Conservation (phyloP, 768 basidiomycete species). For the Leccinum uliginosum region DNA sequence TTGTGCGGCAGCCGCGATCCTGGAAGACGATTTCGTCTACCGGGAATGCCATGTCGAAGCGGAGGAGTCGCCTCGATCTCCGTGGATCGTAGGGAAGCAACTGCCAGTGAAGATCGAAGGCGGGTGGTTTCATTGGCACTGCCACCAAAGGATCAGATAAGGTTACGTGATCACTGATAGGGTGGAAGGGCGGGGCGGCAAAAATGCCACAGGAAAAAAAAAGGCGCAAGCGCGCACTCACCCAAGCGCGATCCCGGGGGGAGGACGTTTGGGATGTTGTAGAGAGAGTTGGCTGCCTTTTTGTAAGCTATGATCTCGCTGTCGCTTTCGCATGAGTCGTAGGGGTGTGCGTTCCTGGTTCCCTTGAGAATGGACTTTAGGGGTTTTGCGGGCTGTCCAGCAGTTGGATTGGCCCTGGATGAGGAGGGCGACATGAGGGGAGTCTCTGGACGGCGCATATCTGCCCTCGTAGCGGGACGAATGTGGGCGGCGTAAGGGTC, state of each 20-base stretch:
- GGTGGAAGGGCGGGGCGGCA: background rate
- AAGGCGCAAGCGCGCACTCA: conserved; percentile 11
- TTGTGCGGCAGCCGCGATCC: conserved; percentile 20
- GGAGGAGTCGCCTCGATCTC: conserved; percentile 34
- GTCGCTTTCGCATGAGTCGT: conserved; percentile 30
- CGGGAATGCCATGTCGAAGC: conserved; percentile 49
- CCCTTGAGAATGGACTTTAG: conserved; percentile 32
- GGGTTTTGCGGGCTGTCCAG: conserved; percentile 22
- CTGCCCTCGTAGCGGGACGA: conserved; percentile 14
- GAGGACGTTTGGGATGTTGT: conserved; percentile 18
- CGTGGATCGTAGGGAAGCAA: conserved; percentile 38
- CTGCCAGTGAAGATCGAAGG: conserved; percentile 46
- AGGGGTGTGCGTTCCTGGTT: conserved; percentile 1
- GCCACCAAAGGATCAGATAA: background rate
- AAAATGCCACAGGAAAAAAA: background rate
- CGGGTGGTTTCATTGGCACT: conserved; percentile 33
- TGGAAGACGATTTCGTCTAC: conserved; percentile 32
- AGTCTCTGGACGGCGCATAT: conserved; percentile 17
- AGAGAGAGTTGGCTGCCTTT: conserved; percentile 15
- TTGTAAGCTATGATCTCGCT: conserved; percentile 22
- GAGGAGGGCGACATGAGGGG: conserved; percentile 14
- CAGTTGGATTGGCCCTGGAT: conserved; percentile 18
- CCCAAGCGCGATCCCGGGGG: conserved; percentile 26
- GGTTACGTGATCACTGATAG: background rate
- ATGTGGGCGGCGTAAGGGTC: conserved; percentile 7